Base-by-base conservation (phyloP, 345 rosid species). In the Carallia pectinifolia region DNA sequence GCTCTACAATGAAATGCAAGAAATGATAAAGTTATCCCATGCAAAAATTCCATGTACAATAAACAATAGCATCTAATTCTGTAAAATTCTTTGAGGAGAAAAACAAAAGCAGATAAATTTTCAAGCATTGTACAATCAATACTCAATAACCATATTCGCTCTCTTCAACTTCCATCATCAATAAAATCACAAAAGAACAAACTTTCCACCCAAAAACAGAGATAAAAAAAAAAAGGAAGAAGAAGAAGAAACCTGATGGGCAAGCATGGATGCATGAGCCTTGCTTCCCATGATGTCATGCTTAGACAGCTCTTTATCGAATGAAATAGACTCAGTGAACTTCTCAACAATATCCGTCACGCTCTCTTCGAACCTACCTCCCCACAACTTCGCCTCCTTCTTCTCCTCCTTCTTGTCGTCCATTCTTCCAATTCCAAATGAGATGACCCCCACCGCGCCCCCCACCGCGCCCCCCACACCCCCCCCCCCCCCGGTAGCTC, bases 261-360 rank as follows among this genome's bases (percentile, higher is more conserved):
- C 93, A 12, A 95, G 91, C 99, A 95, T 95, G 16, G 91, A 82
- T 6, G 99, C 99, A 70, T 92, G 97, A 17, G 97, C 97, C 79
- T 90, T 95, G 67, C 97, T 92, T 1, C 97, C 99, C 91, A 76
- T 81, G n/a, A 95, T 95, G 70, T 95, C 99, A 18, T 95, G 97
- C 83, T 87, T 88, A 75, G 89, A 95, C 64, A 95, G 77, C 81
- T 78, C 77, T 81, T 90, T 95, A 69, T 95, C 99, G 52, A 85
- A 92, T 0, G 99, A 95, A 52, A 95, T 82, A 23, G 97, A 95
- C 74, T 95, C 99, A 0, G 97, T 95, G 81, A 95, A 95, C 80
- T 82, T 87, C 90, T 95, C 99, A 12, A 95, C 99, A 12, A 70
- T 72, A 59, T 83, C 89, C 2, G 98, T 89, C 29, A 92, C 97